These are phyloP conservation scores for Cucumis cinereus DNA, from an alignment of 306 rosid species.

Conservation along the genomic window DNA sequence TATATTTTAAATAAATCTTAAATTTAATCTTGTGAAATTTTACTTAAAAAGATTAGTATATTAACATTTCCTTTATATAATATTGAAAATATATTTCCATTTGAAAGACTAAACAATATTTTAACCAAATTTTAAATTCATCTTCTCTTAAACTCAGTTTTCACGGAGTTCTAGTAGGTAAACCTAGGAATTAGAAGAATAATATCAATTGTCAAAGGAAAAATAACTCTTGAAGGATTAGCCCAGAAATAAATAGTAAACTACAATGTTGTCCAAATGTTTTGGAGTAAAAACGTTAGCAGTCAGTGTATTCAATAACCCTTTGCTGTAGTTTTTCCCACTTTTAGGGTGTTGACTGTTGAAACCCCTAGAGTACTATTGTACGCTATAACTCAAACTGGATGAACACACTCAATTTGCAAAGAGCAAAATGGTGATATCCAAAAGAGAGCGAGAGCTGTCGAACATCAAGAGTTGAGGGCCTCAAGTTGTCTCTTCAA, in stretches of 20 bases:
- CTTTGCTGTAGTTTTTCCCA: background rate
- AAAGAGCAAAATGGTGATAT: background rate
- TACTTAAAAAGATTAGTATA: no score
- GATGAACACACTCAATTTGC: background rate
- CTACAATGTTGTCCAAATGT: background rate
- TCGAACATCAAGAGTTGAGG: conserved; percentile 36
- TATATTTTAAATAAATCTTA: no score
- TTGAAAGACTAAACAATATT: no score
- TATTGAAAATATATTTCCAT: no score
- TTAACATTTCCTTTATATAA: no score
- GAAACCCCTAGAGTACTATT: background rate
- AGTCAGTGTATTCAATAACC: background rate
- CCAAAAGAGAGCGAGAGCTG: background rate
- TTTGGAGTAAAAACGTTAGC: background rate
- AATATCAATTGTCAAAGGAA: background rate
- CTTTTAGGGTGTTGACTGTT: background rate
- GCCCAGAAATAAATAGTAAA: background rate
- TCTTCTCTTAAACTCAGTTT: no score
- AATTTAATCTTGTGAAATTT: no score
- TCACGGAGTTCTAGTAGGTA: no score
- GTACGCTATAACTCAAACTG: background rate
- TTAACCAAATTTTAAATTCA: no score
- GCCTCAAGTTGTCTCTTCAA: conserved; percentile 77
- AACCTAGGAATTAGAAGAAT: background rate
- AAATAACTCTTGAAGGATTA: background rate